Evolutionary conservation across 2,329 filamentous ascomycete species (phyloP), one percentile per base, ranked within the genome.

Genomic region (Teratosphaeria gauchensis): DNA sequence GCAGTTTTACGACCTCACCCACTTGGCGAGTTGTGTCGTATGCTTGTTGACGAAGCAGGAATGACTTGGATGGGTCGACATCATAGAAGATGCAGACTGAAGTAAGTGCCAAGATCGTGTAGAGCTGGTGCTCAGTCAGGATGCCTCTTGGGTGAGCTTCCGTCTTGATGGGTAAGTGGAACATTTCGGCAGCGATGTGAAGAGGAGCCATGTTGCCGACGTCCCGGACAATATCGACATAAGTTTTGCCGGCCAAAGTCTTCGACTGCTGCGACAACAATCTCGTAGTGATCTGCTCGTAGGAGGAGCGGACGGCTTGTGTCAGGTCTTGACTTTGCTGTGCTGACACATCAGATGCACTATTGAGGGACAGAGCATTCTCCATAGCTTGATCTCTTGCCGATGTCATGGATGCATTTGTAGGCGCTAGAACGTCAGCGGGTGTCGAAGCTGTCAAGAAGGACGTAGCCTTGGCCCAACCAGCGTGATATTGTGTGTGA

Each of bases 21-120:
- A 83, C 76, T 35, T 75, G 63, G 53, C 80, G 75, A 3, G 78
- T 78, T 2, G 77, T 76, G 35, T 72, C 71, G 55, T 75, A 72
- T 3, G 80, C 77, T 53, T 78, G 75, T 61, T 80, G 71, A 53
- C 80, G 77, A 4, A 83, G 72, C 8, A 76, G 74, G 66, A 83
- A 82, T 0, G 77, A 79, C 46, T 78, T 76, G 1, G 75, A 75
- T n/a, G 77, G 74, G 62, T 83, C 79, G 24, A 77, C 74, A 64
- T 83, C 79, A 65, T 80, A 81, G 72, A 82, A 83, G 62, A 82
- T 76, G 56, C 77, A 75, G 16, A 78, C 76, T 64, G 82, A 82
- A 33, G 82, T 75, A 32, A 76, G 71, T 5, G 78, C 74, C 73
- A 83, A 76, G 63, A 83, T 74, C 58, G 79, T 71, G 63, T 82